phyloP scores from a whole-genome alignment of 2,329 filamentous ascomycete species.

The Colletotrichum sublineola region DNA sequence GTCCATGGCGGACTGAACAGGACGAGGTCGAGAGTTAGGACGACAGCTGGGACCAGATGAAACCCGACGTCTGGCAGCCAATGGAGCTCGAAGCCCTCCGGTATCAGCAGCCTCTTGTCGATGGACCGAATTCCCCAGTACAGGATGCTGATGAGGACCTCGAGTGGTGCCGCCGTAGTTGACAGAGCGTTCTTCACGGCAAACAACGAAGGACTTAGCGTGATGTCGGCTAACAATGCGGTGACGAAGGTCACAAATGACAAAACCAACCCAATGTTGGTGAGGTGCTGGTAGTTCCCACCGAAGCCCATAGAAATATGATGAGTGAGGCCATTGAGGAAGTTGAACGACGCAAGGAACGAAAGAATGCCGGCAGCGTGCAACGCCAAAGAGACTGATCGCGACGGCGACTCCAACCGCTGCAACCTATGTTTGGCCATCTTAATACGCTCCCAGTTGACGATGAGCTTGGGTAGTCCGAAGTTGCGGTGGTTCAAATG shows the following conservation, averaged over 20 bases:
- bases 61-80: slow-evolving; percentile 73
- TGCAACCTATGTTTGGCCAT: slow-evolving; percentile 73
- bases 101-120: slow-evolving; percentile 65
- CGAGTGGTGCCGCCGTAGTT: slow-evolving; percentile 75
- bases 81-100: slow-evolving; percentile 68
- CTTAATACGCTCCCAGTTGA: slow-evolving; percentile 26
- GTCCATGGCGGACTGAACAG: slow-evolving; percentile 81
- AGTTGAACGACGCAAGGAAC: slow-evolving; percentile 67
- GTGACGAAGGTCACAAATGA: slow-evolving; percentile 71
- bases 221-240: slow-evolving; percentile 75
- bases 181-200: slow-evolving; percentile 75
- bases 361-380: slow-evolving; percentile 69
- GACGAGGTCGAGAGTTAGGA: slow-evolving; percentile 74
- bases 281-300: slow-evolving; percentile 79
- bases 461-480: slow-evolving; percentile 3
- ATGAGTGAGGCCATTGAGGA: slow-evolving; percentile 63
- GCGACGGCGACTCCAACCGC: slow-evolving; percentile 74
- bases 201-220: slow-evolving; percentile 70
- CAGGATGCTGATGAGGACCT: slow-evolving; percentile 77
- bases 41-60: slow-evolving; percentile 74
- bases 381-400: slow-evolving; percentile 71
- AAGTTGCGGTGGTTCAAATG: slow-evolving; percentile 15
- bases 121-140: slow-evolving; percentile 78
- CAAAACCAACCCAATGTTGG: slow-evolving; percentile 77
- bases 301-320: slow-evolving; percentile 72